Evolutionary conservation across 345 rosid genomes (phyloP).

Genomic region (Cardiospermum halicacabum): DNA sequence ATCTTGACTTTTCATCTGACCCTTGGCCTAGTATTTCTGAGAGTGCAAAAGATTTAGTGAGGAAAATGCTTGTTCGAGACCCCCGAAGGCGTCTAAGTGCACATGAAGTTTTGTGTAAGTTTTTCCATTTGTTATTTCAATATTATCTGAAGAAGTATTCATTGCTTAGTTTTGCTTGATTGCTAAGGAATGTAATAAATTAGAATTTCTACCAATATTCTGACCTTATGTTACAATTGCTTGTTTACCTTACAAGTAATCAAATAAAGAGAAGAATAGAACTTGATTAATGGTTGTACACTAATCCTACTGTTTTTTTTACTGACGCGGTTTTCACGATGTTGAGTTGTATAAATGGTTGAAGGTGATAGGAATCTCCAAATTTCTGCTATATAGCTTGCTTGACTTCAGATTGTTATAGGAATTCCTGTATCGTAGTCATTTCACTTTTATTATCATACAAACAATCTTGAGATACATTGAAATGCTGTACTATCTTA

Average conservation of each 20-base stretch:
- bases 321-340: background rate
- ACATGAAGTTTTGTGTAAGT: constrained; percentile 78
- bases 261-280: background rate
- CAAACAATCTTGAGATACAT: background rate
- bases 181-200: background rate
- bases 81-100: constrained; percentile 76
- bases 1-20: constrained; percentile 74
- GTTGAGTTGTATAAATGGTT: background rate
- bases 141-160: background rate
- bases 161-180: background rate
- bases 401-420: background rate
- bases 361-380: too few relatives aligned
- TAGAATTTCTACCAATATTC: background rate
- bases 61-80: constrained; percentile 81
- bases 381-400: background rate
- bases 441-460: background rate
- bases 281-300: background rate
- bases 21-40: constrained; percentile 93
- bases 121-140: constrained; percentile 5
- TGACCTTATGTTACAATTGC: background rate
- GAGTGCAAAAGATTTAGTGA: constrained; percentile 80
- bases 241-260: background rate
- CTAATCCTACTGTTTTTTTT: background rate
- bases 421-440: background rate
- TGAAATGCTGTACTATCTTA: constrained; percentile 3